Percentiles rank a stretch among this genome's conserved stretches.
Evolutionary conservation across 1,284 basidiomycete genomes (phyloP).

Genomic region (Wolfiporia cocos): DNA sequence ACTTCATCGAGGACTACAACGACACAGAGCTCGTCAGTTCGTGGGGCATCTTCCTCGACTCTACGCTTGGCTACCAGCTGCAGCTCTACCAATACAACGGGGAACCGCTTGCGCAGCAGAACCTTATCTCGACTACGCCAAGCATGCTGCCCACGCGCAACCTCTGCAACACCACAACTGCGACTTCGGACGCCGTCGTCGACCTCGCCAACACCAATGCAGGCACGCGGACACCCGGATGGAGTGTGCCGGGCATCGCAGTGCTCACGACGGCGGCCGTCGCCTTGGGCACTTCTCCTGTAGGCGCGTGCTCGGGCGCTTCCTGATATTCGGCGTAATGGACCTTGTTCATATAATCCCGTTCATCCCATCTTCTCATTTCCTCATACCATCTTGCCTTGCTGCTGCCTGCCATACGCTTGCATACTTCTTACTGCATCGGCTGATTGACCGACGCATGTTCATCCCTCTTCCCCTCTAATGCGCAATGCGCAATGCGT

Average conservation of each 20-base stretch:
- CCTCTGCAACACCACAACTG: constrained; percentile 39
- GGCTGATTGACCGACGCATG: too few species aligned
- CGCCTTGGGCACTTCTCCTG: too few species aligned
- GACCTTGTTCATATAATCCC: too few species aligned
- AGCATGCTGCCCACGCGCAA: constrained; percentile 59
- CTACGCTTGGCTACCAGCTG: constrained; percentile 49
- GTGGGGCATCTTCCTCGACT: constrained; percentile 60
- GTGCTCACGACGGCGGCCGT: constrained; percentile 11
- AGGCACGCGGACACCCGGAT: constrained; percentile 12
- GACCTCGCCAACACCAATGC: constrained; percentile 7
- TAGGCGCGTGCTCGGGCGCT: too few species aligned
- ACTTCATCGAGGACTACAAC: constrained; percentile 81
- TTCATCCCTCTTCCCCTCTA: too few species aligned
- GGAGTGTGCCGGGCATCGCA: constrained; percentile 13
- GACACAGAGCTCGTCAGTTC: constrained; percentile 47
- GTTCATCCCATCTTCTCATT: too few species aligned
- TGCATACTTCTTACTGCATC: too few species aligned
- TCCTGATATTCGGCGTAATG: too few species aligned
- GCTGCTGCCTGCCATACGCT: too few species aligned
- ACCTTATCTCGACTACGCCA: constrained; percentile 50
- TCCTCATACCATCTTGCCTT: too few species aligned
- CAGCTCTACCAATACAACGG: constrained; percentile 66
- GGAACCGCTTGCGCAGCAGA: constrained; percentile 51
- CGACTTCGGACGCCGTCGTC: constrained; percentile 7
- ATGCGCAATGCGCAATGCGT: too few species aligned